A percentile compares a stretch with the other conserved stretches of the same genome.
Conservation (phyloP, 495 filamentous ascomycete species). For the Neurospora terricola region DNA sequence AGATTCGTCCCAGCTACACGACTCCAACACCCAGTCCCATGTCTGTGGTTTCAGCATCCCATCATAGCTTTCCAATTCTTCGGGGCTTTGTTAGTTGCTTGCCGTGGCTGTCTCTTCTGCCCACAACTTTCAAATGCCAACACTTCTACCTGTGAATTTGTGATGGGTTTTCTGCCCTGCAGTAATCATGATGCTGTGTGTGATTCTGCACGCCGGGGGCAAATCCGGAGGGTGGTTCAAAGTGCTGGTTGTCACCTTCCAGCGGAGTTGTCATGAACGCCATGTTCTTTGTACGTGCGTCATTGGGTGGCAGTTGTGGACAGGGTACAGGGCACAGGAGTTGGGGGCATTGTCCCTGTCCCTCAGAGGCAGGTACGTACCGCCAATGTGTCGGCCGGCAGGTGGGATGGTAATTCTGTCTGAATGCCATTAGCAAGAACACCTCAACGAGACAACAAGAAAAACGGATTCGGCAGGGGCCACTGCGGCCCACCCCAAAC, state of each 20-base stretch:
- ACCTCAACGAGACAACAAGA: neutral
- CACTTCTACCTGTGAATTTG: neutral
- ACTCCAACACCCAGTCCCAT: neutral
- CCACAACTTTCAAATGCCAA: neutral
- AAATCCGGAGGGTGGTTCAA: neutral
- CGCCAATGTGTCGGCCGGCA: neutral
- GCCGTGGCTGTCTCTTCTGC: neutral
- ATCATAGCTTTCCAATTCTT: neutral
- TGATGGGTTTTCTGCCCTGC: neutral
- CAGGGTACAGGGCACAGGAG: neutral
- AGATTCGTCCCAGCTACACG: neutral
- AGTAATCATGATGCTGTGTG: neutral
- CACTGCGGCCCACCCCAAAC: neutral
- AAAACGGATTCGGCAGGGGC: neutral
- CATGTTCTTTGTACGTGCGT: neutral
- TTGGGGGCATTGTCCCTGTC: neutral
- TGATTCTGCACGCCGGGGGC: neutral
- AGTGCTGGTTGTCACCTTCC: neutral
- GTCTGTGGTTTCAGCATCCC: neutral
- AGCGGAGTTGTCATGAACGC: neutral
- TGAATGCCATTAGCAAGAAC: neutral
- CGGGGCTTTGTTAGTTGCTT: neutral
- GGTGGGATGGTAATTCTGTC: neutral
- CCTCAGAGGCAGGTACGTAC: neutral
- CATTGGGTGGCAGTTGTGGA: neutral